Conservation (phyloP, 2,329 filamentous ascomycete genomes). For the Colletotrichum karsti region DNA sequence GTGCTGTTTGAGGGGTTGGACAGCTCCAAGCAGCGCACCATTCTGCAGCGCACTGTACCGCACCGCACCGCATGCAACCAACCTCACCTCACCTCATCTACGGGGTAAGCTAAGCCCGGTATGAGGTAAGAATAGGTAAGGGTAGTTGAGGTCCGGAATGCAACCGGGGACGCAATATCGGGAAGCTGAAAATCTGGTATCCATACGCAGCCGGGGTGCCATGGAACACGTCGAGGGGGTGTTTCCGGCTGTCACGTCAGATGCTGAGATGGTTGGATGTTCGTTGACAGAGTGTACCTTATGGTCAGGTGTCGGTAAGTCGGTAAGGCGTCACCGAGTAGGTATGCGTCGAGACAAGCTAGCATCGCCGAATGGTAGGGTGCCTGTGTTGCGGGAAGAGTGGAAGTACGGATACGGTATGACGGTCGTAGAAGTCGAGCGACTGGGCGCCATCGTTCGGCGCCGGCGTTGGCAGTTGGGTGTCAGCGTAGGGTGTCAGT, state of each 20-base stretch:
- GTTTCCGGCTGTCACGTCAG: background rate
- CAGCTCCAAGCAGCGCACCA: background rate
- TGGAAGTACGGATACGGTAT: background rate
- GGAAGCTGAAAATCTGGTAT: background rate
- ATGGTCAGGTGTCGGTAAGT: background rate
- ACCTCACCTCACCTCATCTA: background rate
- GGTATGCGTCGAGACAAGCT: background rate
- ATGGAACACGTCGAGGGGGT: background rate
- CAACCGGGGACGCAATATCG: background rate
- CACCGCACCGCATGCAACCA: background rate
- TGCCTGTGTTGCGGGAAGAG: no score
- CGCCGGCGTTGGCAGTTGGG: background rate
- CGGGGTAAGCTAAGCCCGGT: background rate
- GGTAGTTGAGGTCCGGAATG: background rate
- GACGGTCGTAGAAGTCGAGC: background rate
- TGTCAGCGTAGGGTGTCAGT: slow-evolving; percentile 10
- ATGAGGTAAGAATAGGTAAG: background rate
- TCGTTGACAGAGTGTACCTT: background rate
- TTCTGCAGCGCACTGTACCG: background rate
- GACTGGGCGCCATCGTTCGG: background rate
- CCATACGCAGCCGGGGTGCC: background rate
- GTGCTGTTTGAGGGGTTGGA: background rate
- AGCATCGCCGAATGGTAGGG: background rate
- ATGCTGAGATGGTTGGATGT: background rate
- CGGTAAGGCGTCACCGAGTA: background rate